These are phyloP conservation scores for Auricularia sp. DNA, from an alignment of 768 basidiomycete species.

Conservation along the genomic window DNA sequence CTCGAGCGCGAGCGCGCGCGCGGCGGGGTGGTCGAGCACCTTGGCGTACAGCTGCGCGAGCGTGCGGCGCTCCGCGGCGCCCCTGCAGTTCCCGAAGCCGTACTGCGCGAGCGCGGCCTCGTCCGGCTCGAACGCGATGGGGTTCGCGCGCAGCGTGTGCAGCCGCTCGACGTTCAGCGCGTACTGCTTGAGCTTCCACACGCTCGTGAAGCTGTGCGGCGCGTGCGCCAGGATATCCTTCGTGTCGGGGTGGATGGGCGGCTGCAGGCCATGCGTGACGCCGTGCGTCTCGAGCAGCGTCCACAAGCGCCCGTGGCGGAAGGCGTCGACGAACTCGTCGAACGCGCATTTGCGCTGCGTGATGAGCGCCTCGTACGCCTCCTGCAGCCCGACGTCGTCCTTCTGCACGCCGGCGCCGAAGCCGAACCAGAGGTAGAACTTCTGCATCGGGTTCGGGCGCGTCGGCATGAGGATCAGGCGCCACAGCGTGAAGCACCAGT, in stretches of 20 bases:
- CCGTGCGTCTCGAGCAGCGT: conserved; percentile 19
- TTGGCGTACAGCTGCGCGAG: conserved; percentile 24
- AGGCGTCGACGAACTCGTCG: conserved; percentile 25
- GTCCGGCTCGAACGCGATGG: conserved; percentile 9
- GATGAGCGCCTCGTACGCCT: conserved; percentile 18
- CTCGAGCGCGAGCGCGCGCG: conserved; percentile 26
- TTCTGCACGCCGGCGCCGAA: no score
- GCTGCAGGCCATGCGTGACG: neutral
- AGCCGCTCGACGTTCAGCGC: conserved; percentile 7
- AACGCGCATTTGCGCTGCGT: conserved; percentile 19
- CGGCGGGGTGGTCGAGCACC: conserved; percentile 19
- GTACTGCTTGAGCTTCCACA: conserved; percentile 29
- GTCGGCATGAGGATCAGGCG: no score
- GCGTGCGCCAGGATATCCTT: conserved; percentile 17
- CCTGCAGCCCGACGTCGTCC: neutral
- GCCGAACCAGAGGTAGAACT: no score
- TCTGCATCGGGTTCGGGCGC: no score
- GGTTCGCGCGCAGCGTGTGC: neutral
- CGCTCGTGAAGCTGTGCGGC: conserved; percentile 17
- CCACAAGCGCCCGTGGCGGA: conserved; percentile 14
- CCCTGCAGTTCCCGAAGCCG: conserved; percentile 26
- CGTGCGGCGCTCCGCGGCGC: conserved; percentile 14
- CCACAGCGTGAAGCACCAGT: no score
- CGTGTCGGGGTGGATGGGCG: conserved; percentile 9
- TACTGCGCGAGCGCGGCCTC: conserved; percentile 17